These are phyloP conservation scores for Chamaecrista fasciculata DNA, from an alignment of 306 rosid species.

Conservation along the genomic window DNA sequence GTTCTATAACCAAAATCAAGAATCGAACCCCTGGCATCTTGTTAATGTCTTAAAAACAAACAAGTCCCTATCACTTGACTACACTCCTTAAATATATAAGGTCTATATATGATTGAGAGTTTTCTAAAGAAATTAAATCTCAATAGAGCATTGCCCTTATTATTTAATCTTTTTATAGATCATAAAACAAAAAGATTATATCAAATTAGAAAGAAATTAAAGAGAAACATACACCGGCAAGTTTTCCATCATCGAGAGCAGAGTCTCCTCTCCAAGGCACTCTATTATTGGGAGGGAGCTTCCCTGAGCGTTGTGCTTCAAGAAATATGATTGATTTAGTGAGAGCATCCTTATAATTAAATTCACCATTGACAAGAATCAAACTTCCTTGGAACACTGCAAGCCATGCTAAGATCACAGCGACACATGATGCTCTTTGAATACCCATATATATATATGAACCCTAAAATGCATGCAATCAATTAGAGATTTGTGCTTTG, in stretches of 20 bases:
- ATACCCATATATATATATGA: conserved; percentile 33
- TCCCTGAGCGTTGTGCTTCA: conserved; percentile 98
- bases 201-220: not conserved
- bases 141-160: too few species aligned
- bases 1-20: too few species aligned
- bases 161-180: too few species aligned
- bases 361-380: conserved; percentile 33
- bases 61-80: too few species aligned
- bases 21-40: too few species aligned
- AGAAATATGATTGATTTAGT: conserved; percentile 75
- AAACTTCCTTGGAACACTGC: conserved; percentile 41
- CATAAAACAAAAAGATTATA: too few species aligned
- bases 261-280: conserved; percentile 93
- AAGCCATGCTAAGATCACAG: conserved; percentile 51
- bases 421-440: conserved; percentile 37
- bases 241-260: conserved; percentile 71
- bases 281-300: conserved; percentile 65
- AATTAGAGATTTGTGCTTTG: not conserved
- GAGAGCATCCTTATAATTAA: conserved; percentile 83
- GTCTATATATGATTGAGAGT: too few species aligned
- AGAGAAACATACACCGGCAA: conserved; percentile 37
- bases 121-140: too few species aligned
- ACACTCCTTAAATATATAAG: too few species aligned
- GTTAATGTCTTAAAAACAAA: too few species aligned
- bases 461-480: not conserved